Conservation (phyloP, 2,329 filamentous ascomycete genomes). For the Fusarium pseudoanthophilum region DNA sequence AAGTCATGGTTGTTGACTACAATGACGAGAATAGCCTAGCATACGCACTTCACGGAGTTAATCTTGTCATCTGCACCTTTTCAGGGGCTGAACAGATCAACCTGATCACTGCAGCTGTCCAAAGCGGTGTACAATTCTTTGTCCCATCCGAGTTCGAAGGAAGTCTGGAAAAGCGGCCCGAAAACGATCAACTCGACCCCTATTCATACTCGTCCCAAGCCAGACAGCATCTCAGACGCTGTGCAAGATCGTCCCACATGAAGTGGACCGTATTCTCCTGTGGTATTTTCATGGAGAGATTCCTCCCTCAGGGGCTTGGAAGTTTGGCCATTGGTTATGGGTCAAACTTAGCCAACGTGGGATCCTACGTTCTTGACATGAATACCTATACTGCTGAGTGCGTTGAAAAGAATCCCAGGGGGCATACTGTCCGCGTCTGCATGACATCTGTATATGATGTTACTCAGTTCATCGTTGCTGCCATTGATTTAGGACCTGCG, state of each 20-base stretch:
- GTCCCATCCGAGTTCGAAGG: conserved; percentile 83
- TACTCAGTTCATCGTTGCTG: conserved; percentile 75
- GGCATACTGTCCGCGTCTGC: conserved; percentile 65
- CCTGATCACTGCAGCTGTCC: conserved; percentile 76
- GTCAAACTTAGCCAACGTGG: conserved; percentile 65
- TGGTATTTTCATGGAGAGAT: conserved; percentile 80
- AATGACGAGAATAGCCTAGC: conserved; percentile 65
- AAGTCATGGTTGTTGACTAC: conserved; percentile 77
- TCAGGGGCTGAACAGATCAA: conserved; percentile 73
- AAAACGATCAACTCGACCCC: conserved; percentile 69
- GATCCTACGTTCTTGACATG: conserved; percentile 74
- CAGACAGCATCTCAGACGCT: conserved; percentile 65
- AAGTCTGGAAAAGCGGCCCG: conserved; percentile 63
- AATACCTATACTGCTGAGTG: conserved; percentile 68
- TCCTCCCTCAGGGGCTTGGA: conserved; percentile 73
- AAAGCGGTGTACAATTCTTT: conserved; percentile 73
- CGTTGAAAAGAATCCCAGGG: conserved; percentile 63
- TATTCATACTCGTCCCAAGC: conserved; percentile 62
- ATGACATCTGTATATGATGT: conserved; percentile 78
- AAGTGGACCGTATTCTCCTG: conserved; percentile 78
- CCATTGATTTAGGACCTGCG: conserved; percentile 68
- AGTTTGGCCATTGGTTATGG: conserved; percentile 67
- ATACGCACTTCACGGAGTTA: conserved; percentile 76
- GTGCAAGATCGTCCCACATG: conserved; percentile 61
- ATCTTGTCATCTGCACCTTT: conserved; percentile 80